phyloP scores from a whole-genome alignment of 345 rosid species.

The Citrus unshiu region DNA sequence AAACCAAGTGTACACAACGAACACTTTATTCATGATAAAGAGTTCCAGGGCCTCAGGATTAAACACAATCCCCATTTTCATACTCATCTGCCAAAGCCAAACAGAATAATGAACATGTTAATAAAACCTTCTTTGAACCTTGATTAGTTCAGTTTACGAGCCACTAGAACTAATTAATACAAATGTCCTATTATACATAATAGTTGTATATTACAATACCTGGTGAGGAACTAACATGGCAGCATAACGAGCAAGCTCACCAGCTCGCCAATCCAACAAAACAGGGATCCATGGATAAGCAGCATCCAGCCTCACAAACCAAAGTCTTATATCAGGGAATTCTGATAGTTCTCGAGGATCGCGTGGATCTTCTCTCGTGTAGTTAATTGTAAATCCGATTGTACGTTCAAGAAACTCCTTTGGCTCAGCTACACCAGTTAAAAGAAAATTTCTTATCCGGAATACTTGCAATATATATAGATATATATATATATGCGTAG shows the following conservation, averaged over 20 bases:
- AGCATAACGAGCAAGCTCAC: conserved; percentile 85
- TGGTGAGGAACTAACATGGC: conserved; percentile 92
- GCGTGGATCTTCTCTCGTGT: conserved; percentile 58
- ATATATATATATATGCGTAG: neutral
- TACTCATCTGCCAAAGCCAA: conserved; percentile 56
- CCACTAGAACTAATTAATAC: neutral
- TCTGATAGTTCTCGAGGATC: conserved; percentile 82
- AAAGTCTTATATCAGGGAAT: conserved; percentile 74
- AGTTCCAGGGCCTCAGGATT: conserved; percentile 87
- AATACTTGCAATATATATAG: neutral
- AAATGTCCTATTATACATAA: no score
- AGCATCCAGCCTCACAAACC: conserved; percentile 90
- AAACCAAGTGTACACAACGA: conserved; percentile 67
- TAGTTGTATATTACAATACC: conserved; percentile 20
- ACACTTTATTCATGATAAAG: conserved; percentile 72
- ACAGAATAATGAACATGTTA: neutral
- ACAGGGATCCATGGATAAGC: conserved; percentile 84
- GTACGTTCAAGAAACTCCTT: conserved; percentile 54
- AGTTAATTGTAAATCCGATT: conserved; percentile 73
- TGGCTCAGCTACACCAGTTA: conserved; percentile 43
- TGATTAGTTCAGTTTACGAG: neutral
- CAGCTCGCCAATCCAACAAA: conserved; percentile 83
- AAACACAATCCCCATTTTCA: conserved; percentile 82
- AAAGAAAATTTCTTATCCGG: neutral
- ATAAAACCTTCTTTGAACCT: neutral